Evolutionary conservation across 108 stramenopile species (phyloP), one percentile per base, ranked within the genome.

Genomic region (Cyclotella choctawhatcheeana): DNA sequence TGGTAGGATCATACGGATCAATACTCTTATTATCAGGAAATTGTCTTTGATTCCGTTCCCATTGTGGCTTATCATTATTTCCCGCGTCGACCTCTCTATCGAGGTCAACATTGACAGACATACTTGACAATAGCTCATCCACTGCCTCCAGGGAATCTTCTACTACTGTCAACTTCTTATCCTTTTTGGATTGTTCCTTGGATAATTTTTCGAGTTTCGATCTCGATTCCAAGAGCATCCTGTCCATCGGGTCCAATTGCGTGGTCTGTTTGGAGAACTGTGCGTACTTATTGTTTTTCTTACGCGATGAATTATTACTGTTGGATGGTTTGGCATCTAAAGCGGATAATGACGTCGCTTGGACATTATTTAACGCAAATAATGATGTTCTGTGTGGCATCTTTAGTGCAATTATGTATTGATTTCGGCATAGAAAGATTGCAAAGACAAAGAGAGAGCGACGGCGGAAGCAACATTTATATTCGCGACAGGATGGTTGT

Each of bases 1-100:
- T 92, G 20, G 88, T 82, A 0, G 93, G 93, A 82, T 95, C 93
- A 67, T 92, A 89, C 5, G 93, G 93, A 68, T 95, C 86, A 72
- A 95, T 91, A 3, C 73, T 61, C 29, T 72, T 68, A 16, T 69
- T 85, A 82, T 95, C 88, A 30, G 93, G 93, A 63, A 92, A 95
- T 12, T 45, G 22, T 35, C 85, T 4, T 54, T 5, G 25, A 29
- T 54, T 54, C 14, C 53, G 25, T 26, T 54, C 53, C 53, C 53
- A 54, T 26, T n/a, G n/a, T n/a, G 16, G 5, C 27, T 27, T 54
- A 5, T 40, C 37, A 40, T 29, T 54, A 5, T 26, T 5, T n/a
- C n/a, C n/a, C n/a, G n/a, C n/a, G n/a, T n/a, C n/a, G n/a, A n/a
- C n/a, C 27, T 54, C 53, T 29, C 27, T 26, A 26, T 54, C 53